Conservation (phyloP, 257 asterid genomes). For the Forsythia viridissima region DNA sequence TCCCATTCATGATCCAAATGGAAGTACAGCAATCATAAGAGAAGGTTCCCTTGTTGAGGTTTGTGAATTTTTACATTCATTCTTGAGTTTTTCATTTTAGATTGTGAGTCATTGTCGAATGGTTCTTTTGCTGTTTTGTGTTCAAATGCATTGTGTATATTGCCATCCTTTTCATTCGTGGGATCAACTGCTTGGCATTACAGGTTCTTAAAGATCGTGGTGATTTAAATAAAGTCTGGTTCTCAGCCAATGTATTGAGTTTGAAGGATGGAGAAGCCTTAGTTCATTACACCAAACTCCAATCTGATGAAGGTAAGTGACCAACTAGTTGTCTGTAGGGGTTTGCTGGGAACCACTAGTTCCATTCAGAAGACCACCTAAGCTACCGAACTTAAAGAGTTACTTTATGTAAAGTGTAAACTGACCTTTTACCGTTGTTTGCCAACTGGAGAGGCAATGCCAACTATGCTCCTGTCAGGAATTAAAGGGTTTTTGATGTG, state of each 20-base stretch:
- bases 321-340: not conserved
- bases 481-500: not conserved
- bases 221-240: slow-evolving; percentile 72
- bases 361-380: not conserved
- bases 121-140: slow-evolving; percentile 8
- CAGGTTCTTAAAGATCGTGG: slow-evolving; percentile 83
- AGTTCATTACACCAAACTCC: slow-evolving; percentile 63
- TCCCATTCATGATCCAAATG: slow-evolving; percentile 20
- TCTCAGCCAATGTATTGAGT: slow-evolving; percentile 63
- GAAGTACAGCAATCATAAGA: slow-evolving; percentile 40
- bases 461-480: not conserved
- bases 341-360: not conserved
- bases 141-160: not conserved
- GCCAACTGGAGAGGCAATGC: not conserved
- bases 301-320: slow-evolving; percentile 66
- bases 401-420: not conserved
- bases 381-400: not conserved
- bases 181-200: slow-evolving; percentile 25
- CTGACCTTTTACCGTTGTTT: not conserved
- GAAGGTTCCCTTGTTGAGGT: slow-evolving; percentile 92
- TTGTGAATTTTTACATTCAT: slow-evolving; percentile 23
- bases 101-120: slow-evolving; percentile 6
- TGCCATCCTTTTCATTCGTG: slow-evolving; percentile 11
- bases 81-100: slow-evolving; percentile 5
- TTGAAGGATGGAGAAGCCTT: slow-evolving; percentile 73